phyloP scores from a whole-genome alignment of 2,329 filamentous ascomycete species.

The Aspergillus arachidicola region DNA sequence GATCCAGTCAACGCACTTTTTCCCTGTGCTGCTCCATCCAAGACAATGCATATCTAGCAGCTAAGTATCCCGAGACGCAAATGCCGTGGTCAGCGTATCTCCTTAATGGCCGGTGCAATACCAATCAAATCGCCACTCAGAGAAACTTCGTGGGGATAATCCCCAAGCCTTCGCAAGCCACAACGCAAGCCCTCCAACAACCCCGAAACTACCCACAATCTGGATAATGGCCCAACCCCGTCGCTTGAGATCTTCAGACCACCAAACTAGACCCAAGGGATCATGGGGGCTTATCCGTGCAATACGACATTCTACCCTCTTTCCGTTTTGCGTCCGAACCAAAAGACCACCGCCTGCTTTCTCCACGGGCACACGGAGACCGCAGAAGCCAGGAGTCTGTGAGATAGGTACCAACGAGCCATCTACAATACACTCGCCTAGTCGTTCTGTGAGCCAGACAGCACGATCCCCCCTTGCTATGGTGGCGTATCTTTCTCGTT shows the following conservation, averaged over 20 bases:
- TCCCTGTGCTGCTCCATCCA: neutral
- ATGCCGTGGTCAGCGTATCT: neutral
- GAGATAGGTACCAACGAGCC: constrained; percentile 62
- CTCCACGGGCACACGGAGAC: constrained; percentile 28
- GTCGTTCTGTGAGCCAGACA: constrained; percentile 67
- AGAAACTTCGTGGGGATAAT: constrained; percentile 33
- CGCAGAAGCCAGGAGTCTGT: constrained; percentile 34
- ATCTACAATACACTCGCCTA: constrained; percentile 69
- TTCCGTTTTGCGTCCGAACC: constrained; percentile 27
- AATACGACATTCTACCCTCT: constrained; percentile 37
- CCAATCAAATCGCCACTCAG: constrained; percentile 35
- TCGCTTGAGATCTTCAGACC: constrained; percentile 66
- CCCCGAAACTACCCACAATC: constrained; percentile 71
- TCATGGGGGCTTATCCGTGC: constrained; percentile 62
- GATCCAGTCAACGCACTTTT: neutral
- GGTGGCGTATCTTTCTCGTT: constrained; percentile 69
- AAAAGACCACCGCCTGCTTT: constrained; percentile 27
- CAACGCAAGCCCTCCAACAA: constrained; percentile 72
- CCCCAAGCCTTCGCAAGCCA: constrained; percentile 57
- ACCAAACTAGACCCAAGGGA: constrained; percentile 74
- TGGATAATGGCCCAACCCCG: constrained; percentile 71
- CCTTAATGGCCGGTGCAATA: constrained; percentile 17
- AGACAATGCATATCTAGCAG: neutral
- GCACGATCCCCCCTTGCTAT: constrained; percentile 65
- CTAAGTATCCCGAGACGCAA: neutral